Evolutionary conservation across 306 rosid genomes (phyloP), one percentile per base, ranked within the genome.

Genomic region (Dalbergia oliveri): DNA sequence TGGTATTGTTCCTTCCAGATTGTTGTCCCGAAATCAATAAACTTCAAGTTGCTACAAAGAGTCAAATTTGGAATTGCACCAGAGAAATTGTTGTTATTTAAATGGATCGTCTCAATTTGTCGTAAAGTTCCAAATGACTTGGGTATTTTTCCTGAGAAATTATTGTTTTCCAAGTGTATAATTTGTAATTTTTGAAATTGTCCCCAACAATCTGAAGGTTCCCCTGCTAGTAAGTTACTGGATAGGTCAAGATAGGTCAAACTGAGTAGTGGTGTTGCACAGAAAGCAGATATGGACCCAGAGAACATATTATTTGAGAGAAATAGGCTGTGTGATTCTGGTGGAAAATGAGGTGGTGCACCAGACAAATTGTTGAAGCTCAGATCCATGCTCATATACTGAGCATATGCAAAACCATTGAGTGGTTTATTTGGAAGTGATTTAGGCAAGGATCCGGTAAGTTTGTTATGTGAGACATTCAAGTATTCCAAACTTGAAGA

Each of bases 361-460:
- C 82, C 84, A n/a, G 11, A 45, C 10, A 86, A 75, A 0, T 47
- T 19, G 49, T 84, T 84, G 54, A 62, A 71, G 54, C 86, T 70
- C 16, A 84, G 26, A 84, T 78, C 77, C 66, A 26, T 26, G 31
- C 2, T 26, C 31, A 26, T 26, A 26, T 26, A 2, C 31, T 0
- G 3, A 26, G 31, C 31, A 26, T 26, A 26, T 26, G 2, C 3
- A 26, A 26, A 26, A 26, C 31, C 31, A 26, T 26, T 26, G 31
- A 26, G 2, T 26, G 2, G 0, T 2, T n/a, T 3, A 3, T 0
- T 4, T 5, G 18, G 37, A 5, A 11, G 0, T 11, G 69, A 45
- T 39, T 79, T 70, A 51, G 73, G 74, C 35, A 81, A 23, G 6
- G 16, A 4, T 7, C 88, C 88, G 13, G 44, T 11, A 12, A 82